Percentiles rank a stretch among this genome's conserved stretches.
phyloP scores from a whole-genome alignment of 83 land plant species.

The Larix sibirica region DNA sequence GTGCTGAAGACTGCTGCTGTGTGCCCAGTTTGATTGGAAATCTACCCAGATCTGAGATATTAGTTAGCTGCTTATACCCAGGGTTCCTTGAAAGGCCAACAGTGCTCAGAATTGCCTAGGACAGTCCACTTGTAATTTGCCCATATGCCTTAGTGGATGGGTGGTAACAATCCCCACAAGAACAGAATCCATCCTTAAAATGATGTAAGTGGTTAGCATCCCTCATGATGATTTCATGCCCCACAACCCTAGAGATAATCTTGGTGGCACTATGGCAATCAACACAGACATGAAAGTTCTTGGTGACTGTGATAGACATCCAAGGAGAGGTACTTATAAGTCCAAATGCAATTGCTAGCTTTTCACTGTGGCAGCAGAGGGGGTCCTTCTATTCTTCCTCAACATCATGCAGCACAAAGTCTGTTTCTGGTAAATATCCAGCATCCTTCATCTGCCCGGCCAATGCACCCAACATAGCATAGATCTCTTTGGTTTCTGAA shows the following conservation, averaged over 20 bases:
- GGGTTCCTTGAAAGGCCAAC: too few relatives aligned
- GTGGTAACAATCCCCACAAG: background rate
- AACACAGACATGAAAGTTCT: background rate
- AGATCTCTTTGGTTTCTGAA: background rate
- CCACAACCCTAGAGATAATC: background rate
- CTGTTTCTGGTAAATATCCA: background rate
- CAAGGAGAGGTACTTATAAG: background rate
- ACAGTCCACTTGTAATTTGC: too few relatives aligned
- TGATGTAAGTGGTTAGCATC: background rate
- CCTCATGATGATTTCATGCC: slow-evolving; percentile 2
- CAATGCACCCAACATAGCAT: background rate
- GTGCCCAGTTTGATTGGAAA: too few relatives aligned
- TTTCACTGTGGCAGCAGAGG: background rate
- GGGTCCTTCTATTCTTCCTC: background rate
- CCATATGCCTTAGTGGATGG: too few relatives aligned
- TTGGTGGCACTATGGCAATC: background rate
- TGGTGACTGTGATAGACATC: background rate
- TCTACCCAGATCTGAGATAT: too few relatives aligned
- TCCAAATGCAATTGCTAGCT: slow-evolving; percentile 6
- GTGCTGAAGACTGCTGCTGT: too few relatives aligned
- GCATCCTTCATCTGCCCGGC: background rate
- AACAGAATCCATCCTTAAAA: background rate
- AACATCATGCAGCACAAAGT: background rate
- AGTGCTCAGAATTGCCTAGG: too few relatives aligned
- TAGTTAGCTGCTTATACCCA: too few relatives aligned